Base-by-base conservation (phyloP, 306 rosid genomes). In the Quercus gilva region DNA sequence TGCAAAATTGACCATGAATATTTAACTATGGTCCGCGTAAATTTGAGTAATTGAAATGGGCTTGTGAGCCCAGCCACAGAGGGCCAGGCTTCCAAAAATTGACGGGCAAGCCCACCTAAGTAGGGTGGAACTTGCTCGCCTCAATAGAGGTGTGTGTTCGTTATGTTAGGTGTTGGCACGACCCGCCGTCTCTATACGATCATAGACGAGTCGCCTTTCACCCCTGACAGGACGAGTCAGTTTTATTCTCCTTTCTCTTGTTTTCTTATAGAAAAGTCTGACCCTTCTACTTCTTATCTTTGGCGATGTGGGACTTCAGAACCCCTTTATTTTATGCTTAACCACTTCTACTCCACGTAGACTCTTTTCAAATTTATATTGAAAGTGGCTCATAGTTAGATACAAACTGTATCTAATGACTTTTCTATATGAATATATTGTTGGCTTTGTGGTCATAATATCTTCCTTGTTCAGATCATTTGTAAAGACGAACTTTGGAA, bases 181-280 rank as follows among this genome's bases (percentile, higher is more conserved):
- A 89, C 92, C n/a, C 75, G 81, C 78, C 97, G 80, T 94, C 98
- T 21, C 98, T 55, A 65, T 0, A 28, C 92, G 92, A 83, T 92
- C 98, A 94, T 92, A 31, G 74, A 80, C 91, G 63, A 65, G 91
- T 89, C 89, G 83, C 87, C 90, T 71, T 56, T 79, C 91, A 89
- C 90, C 91, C 94, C 97, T 91, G 94, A 89, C 97, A 90, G 92
- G 89, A 87, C 89, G 76, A 89, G 86, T 76, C 75, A 0, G 0
- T 1, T 4, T 0, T 0, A 0, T 0, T 0, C 0, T 0, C 0
- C 0, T 0, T 0, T 2, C 21, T 1, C 51, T 2, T 4, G 9
- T 8, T 0, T 23, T 52, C 82, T 82, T 87, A 85, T 82, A 70
- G 0, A 52, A 12, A 4, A 61, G 71, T 12, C 31, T 10, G 2